phyloP scores from a whole-genome alignment of 1,284 basidiomycete genomes.

The Pulveroboletus sp. region DNA sequence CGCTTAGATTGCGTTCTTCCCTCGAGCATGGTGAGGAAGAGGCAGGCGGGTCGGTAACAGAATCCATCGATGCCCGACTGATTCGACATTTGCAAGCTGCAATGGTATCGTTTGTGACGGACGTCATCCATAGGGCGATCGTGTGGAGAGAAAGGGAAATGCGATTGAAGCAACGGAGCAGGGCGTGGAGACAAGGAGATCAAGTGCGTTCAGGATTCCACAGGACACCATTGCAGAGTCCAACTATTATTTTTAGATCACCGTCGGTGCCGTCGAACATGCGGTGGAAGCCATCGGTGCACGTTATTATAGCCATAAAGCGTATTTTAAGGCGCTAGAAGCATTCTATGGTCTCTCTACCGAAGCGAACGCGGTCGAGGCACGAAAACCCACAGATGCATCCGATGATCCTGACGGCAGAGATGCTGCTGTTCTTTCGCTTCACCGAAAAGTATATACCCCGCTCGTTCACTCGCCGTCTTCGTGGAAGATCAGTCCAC shows the following conservation, averaged over 20 bases:
- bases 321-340: slow-evolving; percentile 40
- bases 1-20: slow-evolving; percentile 16
- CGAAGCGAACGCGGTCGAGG: slow-evolving; percentile 13
- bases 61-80: slow-evolving; percentile 29
- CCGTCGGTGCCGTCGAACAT: slow-evolving; percentile 44
- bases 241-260: slow-evolving; percentile 38
- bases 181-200: slow-evolving; percentile 48
- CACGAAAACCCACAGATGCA: slow-evolving; percentile 17
- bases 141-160: slow-evolving; percentile 57
- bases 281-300: slow-evolving; percentile 46
- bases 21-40: slow-evolving; percentile 18
- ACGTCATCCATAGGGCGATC: slow-evolving; percentile 51
- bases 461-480: slow-evolving; percentile 35
- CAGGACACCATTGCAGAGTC: neutral
- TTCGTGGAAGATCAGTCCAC: slow-evolving; percentile 13
- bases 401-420: too few relatives aligned
- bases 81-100: slow-evolving; percentile 43
- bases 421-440: too few relatives aligned
- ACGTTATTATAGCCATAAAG: slow-evolving; percentile 30
- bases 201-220: slow-evolving; percentile 20
- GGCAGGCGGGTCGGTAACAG: neutral
- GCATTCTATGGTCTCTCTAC: slow-evolving; percentile 10
- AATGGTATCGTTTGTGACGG: slow-evolving; percentile 51
- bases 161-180: slow-evolving; percentile 54
- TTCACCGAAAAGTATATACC: slow-evolving; percentile 29